Conservation (phyloP, 139 green algal genomes). For the Asterochloris sp. region DNA sequence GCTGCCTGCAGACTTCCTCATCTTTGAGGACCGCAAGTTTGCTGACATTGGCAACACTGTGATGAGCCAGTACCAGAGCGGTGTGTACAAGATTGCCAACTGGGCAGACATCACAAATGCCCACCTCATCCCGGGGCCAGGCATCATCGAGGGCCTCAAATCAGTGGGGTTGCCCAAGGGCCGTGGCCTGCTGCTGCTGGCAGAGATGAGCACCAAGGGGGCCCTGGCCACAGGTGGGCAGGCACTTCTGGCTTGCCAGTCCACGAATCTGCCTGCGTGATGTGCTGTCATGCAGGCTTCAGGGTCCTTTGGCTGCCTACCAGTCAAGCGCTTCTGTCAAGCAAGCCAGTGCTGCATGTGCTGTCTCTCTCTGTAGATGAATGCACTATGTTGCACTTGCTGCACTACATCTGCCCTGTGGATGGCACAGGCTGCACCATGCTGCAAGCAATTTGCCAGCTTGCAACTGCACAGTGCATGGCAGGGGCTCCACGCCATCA, state of each 20-base stretch:
- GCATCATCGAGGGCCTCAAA: slow-evolving; percentile 97
- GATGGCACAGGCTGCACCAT: too few relatives aligned
- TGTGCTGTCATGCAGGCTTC: background rate
- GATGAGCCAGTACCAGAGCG: slow-evolving; percentile 78
- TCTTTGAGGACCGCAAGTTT: slow-evolving; percentile 99
- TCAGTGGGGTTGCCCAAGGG: slow-evolving; percentile 56
- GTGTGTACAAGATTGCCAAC: slow-evolving; percentile 91
- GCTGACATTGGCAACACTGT: slow-evolving; percentile 99
- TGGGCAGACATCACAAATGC: slow-evolving; percentile 98
- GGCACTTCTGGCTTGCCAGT: background rate
- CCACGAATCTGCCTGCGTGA: too few relatives aligned
- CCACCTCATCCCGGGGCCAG: slow-evolving; percentile 89
- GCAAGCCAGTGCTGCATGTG: too few relatives aligned
- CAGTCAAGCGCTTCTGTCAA: background rate
- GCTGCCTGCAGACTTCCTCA: slow-evolving; percentile 84
- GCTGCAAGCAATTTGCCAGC: too few relatives aligned
- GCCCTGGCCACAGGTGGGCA: slow-evolving; percentile 75
- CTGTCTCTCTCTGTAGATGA: too few relatives aligned
- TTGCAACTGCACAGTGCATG: too few relatives aligned
- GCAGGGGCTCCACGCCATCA: too few relatives aligned
- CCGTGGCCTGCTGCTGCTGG: slow-evolving; percentile 76
- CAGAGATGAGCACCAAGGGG: slow-evolving; percentile 95
- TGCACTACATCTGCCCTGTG: too few relatives aligned
- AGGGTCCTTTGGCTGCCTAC: background rate
- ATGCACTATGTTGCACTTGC: too few relatives aligned